Evolutionary conservation across 2,329 filamentous ascomycete genomes (phyloP), one percentile per base, ranked within the genome.

Genomic region (Curvularia verruculosa): DNA sequence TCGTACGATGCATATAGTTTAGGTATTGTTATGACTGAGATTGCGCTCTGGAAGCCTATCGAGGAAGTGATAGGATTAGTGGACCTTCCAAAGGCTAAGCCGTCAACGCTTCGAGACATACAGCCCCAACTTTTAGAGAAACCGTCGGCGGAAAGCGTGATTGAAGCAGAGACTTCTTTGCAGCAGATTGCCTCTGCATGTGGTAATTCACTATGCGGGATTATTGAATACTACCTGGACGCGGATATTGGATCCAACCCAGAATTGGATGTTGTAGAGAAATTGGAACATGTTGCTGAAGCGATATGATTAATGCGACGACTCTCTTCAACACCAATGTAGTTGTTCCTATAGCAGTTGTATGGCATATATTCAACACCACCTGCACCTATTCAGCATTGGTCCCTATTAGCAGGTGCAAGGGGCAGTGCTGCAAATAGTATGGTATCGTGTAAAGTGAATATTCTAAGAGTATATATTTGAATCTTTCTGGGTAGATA

Each of bases 1-100:
- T 77, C 75, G 34, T 83, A 80, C 58, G 84, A 85, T 53, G 71
- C 85, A 7, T 85, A 85, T 65, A 78, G 78, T 19, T 74, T 85
- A 0, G 83, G 84, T 3, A 73, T 85, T 7, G 75, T 85, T 3
- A 67, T 85, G 5, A 72, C 84, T 3, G 83, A 86, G 65, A 77
- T 85, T 4, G 83, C 81, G n/a, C 79, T 82, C 58, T 85, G 83
- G 82, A 68, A 73, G 43, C 74, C 79, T 0, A 77, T 84, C 28
- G 80, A 83, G 18, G 36, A 39, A 7, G n/a, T 39, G 8, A 21
- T 39, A 39, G 36, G 36, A 39, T 7, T 39, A 4, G 8, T 19
- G 36, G 21, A 39, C 10, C 18, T 21, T 5, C n/a, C n/a, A 10
- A 39, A 39, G n/a, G 36, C 36, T 8, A 39, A 39, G 36, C 36